Conservation (phyloP, 768 basidiomycete genomes). For the Coprinopsis strossmayeri region DNA sequence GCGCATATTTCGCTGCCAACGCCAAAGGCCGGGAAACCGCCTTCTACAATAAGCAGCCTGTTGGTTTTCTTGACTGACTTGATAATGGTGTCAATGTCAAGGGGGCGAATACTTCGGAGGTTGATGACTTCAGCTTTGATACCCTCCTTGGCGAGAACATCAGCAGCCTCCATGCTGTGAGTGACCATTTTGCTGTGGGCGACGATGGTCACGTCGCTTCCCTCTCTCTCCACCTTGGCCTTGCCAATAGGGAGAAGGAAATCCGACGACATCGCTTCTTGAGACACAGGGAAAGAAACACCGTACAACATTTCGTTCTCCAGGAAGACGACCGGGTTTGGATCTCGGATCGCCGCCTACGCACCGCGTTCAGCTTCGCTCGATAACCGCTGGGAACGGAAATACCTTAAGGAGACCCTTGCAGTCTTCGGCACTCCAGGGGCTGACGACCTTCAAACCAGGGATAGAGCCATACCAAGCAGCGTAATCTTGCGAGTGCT, state of each 20-base stretch:
- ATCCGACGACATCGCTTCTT: constrained; percentile 91
- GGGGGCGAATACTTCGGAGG: constrained; percentile 89
- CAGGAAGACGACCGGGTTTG: constrained; percentile 97
- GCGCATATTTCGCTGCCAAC: constrained; percentile 98
- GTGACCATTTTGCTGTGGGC: constrained; percentile 99
- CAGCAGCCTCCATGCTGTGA: constrained; percentile 92
- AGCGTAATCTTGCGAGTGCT: constrained; percentile 97
- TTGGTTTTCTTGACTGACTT: constrained; percentile 98
- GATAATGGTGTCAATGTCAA: constrained; percentile 97
- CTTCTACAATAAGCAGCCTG: constrained; percentile 93
- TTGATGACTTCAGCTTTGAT: constrained; percentile 98
- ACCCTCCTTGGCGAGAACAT: constrained; percentile 88
- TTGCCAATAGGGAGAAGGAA: constrained; percentile 97
- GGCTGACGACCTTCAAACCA: constrained; percentile 95
- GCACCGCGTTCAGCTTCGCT: constrained; percentile 1
- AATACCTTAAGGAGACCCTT: constrained; percentile 91
- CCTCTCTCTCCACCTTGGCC: constrained; percentile 91
- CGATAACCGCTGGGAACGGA: neutral
- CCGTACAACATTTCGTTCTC: constrained; percentile 99
- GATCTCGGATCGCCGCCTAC: constrained; percentile 94
- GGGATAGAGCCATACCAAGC: constrained; percentile 93
- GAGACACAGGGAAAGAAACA: constrained; percentile 92
- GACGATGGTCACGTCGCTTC: constrained; percentile 91
- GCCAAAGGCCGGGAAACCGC: constrained; percentile 97
- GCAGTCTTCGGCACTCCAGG: constrained; percentile 99